Evolutionary conservation across 2,329 filamentous ascomycete genomes (phyloP).

Genomic region (Aspergillus neoniger): DNA sequence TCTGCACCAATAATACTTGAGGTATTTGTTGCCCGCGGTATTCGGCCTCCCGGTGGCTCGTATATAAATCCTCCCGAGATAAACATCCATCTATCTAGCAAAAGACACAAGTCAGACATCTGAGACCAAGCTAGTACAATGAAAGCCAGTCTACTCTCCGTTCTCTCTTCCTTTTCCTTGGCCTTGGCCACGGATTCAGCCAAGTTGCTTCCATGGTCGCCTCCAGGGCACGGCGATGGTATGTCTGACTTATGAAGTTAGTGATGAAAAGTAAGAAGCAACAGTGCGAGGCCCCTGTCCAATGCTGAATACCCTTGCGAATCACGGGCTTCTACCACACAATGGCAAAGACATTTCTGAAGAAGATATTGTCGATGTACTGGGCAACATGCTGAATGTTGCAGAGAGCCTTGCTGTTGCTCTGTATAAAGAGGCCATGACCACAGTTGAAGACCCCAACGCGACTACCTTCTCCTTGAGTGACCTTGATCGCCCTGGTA

Average conservation of each 20-base stretch:
- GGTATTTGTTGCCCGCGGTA: no score
- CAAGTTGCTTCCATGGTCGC: background rate
- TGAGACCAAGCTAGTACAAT: background rate
- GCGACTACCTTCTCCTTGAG: constrained; percentile 25
- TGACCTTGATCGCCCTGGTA: constrained; percentile 3
- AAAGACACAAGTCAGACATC: no score
- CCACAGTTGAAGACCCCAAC: constrained; percentile 23
- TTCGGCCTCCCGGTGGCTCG: no score
- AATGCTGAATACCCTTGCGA: constrained; percentile 56
- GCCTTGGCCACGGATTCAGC: background rate
- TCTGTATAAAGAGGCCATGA: constrained; percentile 25
- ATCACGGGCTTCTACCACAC: constrained; percentile 53
- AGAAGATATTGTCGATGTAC: constrained; percentile 6
- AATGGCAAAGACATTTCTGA: constrained; percentile 47
- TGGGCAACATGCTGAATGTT: constrained; percentile 17
- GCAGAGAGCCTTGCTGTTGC: constrained; percentile 18
- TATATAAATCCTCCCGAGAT: no score
- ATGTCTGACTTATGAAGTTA: background rate
- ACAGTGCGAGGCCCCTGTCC: constrained; percentile 47
- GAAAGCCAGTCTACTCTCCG: background rate
- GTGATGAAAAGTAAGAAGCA: background rate
- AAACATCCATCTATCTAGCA: no score
- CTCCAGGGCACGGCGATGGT: background rate
- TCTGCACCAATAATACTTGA: no score
- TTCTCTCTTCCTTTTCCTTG: background rate